These are phyloP conservation scores for Chlorella sp. DNA, from an alignment of 139 green algal genomes.

Conservation along the genomic window DNA sequence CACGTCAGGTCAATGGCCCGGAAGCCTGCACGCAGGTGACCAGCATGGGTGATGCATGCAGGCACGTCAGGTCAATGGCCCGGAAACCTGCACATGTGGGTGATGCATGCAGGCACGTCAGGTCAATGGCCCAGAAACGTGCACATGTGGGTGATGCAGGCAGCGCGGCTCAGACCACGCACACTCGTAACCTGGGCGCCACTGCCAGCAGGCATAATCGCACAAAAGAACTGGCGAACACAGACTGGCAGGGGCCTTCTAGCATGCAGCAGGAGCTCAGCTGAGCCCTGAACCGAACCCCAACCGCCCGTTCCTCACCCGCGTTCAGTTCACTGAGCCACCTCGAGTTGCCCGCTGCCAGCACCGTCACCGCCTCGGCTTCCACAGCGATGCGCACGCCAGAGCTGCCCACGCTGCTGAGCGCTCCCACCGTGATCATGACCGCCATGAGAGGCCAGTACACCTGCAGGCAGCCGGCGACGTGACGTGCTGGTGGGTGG, in stretches of 20 bases:
- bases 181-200: background rate
- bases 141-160: background rate
- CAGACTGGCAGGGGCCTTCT: background rate
- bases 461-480: background rate
- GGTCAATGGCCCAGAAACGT: background rate
- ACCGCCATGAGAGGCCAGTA: slow-evolving; percentile 37
- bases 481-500: background rate
- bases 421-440: slow-evolving; percentile 32
- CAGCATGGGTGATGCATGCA: background rate
- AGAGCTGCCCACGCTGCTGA: slow-evolving; percentile 46
- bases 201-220: background rate
- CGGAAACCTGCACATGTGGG: background rate
- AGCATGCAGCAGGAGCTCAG: background rate
- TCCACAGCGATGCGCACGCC: slow-evolving; percentile 60
- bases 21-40: background rate
- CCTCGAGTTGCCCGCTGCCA: slow-evolving; percentile 33
- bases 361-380: slow-evolving; percentile 41
- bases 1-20: background rate
- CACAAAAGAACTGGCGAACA: background rate
- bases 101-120: background rate
- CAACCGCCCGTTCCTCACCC: background rate
- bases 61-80: background rate
- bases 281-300: background rate
- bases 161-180: background rate
- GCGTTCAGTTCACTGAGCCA: slow-evolving; percentile 41